Evolutionary conservation across 2,329 filamentous ascomycete species (phyloP).

Genomic region (Scedosporium aurantiacum): DNA sequence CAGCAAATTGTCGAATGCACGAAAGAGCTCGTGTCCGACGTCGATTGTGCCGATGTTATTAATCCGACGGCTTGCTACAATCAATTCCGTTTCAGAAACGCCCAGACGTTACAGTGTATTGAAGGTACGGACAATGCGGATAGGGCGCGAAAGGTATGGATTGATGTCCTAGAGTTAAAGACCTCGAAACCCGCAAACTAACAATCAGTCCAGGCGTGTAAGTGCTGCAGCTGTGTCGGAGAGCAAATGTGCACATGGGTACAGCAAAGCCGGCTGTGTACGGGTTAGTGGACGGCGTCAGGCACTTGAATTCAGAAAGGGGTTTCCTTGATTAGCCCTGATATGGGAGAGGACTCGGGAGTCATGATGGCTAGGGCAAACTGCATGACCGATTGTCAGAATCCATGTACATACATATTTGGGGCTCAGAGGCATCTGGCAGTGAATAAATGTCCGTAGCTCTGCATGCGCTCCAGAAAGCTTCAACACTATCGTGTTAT

Average conservation of each 20-base stretch:
- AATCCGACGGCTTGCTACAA: slow-evolving; percentile 30
- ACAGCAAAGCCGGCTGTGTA: slow-evolving; percentile 14
- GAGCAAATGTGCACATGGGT: slow-evolving; percentile 25
- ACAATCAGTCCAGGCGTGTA: slow-evolving; percentile 19
- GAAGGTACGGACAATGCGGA: slow-evolving; percentile 22
- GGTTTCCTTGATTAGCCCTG: no score
- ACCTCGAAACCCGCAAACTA: not conserved
- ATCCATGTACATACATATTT: no score
- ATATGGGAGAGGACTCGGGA: no score
- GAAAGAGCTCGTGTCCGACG: slow-evolving; percentile 20
- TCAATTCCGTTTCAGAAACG: slow-evolving; percentile 21
- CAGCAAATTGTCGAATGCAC: slow-evolving; percentile 21
- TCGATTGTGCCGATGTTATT: slow-evolving; percentile 27
- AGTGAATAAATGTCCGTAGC: no score
- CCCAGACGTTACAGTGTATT: slow-evolving; percentile 25
- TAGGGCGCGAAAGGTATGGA: slow-evolving; percentile 19
- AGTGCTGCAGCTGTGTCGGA: slow-evolving; percentile 25
- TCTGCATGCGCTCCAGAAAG: no score
- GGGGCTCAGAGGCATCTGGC: no score
- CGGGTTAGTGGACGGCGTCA: not conserved
- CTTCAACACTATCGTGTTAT: no score
- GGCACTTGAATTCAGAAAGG: not conserved
- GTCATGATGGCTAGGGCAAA: not conserved
- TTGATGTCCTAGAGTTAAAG: not conserved
- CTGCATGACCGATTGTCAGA: not conserved